Percentiles rank a stretch among this genome's conserved stretches.
phyloP scores from a whole-genome alignment of 1,139 yeast genomes.

The Suhomyces anneliseae region DNA sequence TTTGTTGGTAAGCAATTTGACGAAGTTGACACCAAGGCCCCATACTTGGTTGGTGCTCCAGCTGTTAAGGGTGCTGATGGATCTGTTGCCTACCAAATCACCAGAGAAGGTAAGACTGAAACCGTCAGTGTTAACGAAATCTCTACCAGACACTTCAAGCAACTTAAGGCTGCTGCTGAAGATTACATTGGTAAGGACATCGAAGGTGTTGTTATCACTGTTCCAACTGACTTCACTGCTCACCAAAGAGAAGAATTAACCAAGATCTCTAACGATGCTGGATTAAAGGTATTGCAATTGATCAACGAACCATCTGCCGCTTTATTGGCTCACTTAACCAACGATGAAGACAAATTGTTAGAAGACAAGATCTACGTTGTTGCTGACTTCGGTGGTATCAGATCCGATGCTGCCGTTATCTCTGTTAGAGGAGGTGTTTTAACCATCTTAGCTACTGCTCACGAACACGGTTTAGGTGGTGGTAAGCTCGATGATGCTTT shows the following conservation, averaged over 20 bases:
- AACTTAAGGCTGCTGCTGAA: conserved; percentile 84
- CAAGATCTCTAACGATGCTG: conserved; percentile 67
- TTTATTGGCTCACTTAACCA: conserved; percentile 68
- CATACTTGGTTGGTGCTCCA: conserved; percentile 65
- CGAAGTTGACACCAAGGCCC: conserved; percentile 60
- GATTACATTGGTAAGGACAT: conserved; percentile 84
- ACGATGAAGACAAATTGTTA: conserved; percentile 53
- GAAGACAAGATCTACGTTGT: conserved; percentile 85
- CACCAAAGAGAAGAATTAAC: conserved; percentile 67
- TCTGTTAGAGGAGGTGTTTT: conserved; percentile 92
- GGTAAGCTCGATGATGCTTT: conserved; percentile 77
- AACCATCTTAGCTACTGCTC: conserved; percentile 85
- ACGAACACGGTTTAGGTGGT: conserved; percentile 86
- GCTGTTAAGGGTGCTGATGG: conserved; percentile 70
- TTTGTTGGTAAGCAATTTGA: conserved; percentile 75
- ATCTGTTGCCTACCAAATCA: conserved; percentile 65
- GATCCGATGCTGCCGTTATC: conserved; percentile 94
- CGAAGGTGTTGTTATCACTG: conserved; percentile 83
- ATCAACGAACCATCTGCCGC: conserved; percentile 95
- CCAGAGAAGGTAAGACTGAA: conserved; percentile 45
- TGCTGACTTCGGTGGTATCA: conserved; percentile 95
- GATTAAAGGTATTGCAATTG: conserved; percentile 78
- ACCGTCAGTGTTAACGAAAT: conserved; percentile 71
- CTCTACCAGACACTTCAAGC: conserved; percentile 77
- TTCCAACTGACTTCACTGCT: conserved; percentile 85